Conservation (phyloP, 2,329 filamentous ascomycete genomes). For the Aspergillus tubingensis region DNA sequence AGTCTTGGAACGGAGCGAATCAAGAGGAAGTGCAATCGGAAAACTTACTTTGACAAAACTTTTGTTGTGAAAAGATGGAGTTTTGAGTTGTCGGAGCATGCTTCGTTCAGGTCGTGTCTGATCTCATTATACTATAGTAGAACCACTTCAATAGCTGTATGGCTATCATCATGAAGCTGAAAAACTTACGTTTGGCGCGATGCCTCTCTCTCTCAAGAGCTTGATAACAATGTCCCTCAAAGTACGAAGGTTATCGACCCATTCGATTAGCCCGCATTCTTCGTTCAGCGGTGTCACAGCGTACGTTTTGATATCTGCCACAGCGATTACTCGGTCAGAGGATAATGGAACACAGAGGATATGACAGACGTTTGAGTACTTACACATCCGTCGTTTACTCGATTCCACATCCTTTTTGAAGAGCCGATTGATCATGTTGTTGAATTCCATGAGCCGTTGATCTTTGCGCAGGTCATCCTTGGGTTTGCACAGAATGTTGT, state of each 20-base stretch:
- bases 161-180: background rate
- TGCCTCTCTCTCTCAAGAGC: slow-evolving; percentile 73
- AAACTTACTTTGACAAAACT: slow-evolving; percentile 50
- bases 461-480: slow-evolving; percentile 98
- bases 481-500: slow-evolving; percentile 92
- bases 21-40: background rate
- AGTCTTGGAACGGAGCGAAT: slow-evolving; percentile 4
- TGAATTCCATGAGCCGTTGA: slow-evolving; percentile 98
- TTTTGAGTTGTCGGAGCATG: slow-evolving; percentile 64
- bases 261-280: slow-evolving; percentile 96
- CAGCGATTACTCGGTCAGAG: background rate
- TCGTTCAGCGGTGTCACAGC: slow-evolving; percentile 96
- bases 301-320: slow-evolving; percentile 82
- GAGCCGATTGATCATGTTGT: slow-evolving; percentile 94
- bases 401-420: slow-evolving; percentile 89
- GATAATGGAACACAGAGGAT: background rate
- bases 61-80: slow-evolving; percentile 70
- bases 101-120: slow-evolving; percentile 61
- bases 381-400: slow-evolving; percentile 78
- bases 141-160: slow-evolving; percentile 1
- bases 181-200: slow-evolving; percentile 53
- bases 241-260: slow-evolving; percentile 94
- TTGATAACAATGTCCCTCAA: slow-evolving; percentile 85
- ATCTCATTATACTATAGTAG: slow-evolving; percentile 67
- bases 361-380: slow-evolving; percentile 15